These are phyloP conservation scores for Apiotrichum montevideense DNA, from an alignment of 1,284 basidiomycete genomes.

Conservation along the genomic window DNA sequence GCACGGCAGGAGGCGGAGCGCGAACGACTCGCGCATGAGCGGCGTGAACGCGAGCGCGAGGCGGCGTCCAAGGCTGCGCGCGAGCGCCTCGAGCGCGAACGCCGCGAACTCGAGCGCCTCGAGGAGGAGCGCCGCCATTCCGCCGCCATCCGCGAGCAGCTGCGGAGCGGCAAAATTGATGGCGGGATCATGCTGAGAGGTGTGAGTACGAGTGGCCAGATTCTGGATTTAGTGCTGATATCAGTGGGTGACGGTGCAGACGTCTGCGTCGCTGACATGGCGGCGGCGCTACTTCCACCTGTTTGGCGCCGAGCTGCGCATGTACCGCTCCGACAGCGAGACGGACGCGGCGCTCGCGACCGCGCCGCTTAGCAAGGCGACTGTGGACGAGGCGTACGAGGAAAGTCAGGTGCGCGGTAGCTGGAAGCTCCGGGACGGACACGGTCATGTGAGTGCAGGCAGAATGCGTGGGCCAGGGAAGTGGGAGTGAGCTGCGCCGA, in stretches of 20 bases:
- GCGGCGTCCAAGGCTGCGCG: slow-evolving; percentile 1
- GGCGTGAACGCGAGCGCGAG: slow-evolving; percentile 1
- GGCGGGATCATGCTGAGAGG: slow-evolving; percentile 41
- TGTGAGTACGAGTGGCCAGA: slow-evolving; percentile 21
- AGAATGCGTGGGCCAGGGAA: neutral
- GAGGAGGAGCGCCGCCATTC: neutral
- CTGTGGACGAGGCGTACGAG: slow-evolving; percentile 26
- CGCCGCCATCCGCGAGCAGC: slow-evolving; percentile 7
- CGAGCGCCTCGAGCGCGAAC: slow-evolving; percentile 2
- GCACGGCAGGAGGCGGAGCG: neutral
- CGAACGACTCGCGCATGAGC: slow-evolving; percentile 3
- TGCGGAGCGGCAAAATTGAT: slow-evolving; percentile 10
- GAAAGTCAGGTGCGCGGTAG: slow-evolving; percentile 41
- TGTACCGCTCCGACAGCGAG: slow-evolving; percentile 27
- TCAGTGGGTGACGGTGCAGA: slow-evolving; percentile 42
- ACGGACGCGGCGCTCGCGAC: neutral
- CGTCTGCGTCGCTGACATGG: slow-evolving; percentile 33
- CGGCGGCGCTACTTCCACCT: slow-evolving; percentile 40
- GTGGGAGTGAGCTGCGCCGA: neutral
- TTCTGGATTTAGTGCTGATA: neutral
- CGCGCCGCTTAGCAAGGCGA: neutral
- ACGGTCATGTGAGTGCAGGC: slow-evolving; percentile 24
- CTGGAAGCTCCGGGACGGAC: slow-evolving; percentile 30
- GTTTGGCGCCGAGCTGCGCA: slow-evolving; percentile 21
- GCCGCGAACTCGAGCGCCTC: neutral